phyloP scores from a whole-genome alignment of 73 alveolate species.

The Symbiodinium natans region DNA sequence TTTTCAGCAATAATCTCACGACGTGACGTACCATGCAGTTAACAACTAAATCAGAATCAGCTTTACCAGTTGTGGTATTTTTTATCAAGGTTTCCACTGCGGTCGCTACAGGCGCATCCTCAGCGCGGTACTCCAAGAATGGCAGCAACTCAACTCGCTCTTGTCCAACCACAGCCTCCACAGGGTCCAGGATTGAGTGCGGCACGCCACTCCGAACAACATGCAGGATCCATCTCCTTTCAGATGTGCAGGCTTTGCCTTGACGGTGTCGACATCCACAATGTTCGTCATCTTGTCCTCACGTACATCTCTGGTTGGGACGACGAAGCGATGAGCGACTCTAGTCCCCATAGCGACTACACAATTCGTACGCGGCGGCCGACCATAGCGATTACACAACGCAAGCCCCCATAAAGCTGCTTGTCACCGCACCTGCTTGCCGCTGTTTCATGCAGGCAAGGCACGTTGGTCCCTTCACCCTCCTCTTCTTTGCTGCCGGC shows the following conservation, averaged over 20 bases:
- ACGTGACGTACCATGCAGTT: no score
- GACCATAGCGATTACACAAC: no score
- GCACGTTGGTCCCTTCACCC: not conserved
- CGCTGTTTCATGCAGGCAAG: not conserved
- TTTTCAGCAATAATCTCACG: no score
- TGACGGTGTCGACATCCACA: slow-evolving; percentile 80
- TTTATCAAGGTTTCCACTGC: no score
- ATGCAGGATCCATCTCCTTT: not conserved
- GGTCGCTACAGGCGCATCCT: no score
- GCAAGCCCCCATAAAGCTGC: no score
- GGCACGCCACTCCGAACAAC: not conserved
- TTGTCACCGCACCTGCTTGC: no score
- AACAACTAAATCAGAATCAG: no score
- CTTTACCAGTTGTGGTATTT: no score
- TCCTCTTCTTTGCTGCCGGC: slow-evolving; percentile 9
- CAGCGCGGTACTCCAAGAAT: slow-evolving; percentile 25
- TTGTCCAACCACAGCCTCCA: slow-evolving; percentile 63
- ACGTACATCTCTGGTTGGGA: not conserved
- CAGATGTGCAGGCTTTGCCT: not conserved
- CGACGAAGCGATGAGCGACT: not conserved
- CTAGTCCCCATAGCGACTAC: no score
- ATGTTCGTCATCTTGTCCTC: slow-evolving; percentile 35
- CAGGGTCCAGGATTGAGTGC: no score
- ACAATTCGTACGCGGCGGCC: no score
- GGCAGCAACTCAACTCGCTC: slow-evolving; percentile 73